Evolutionary conservation across 805 yeast species (phyloP).

Genomic region (Cephaloascus fragrans): DNA sequence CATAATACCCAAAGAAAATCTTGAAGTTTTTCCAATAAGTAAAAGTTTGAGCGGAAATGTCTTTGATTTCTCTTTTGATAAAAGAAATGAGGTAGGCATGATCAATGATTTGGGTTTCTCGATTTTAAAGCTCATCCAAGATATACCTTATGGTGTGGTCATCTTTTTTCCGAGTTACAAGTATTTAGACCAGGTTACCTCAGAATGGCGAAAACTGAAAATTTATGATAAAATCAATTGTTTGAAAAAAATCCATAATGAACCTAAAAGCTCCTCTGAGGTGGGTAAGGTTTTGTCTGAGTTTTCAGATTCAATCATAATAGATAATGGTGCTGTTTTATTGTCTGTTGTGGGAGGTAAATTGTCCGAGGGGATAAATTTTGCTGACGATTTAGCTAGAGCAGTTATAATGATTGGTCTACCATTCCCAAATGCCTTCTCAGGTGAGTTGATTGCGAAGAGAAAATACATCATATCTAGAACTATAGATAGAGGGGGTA

Average conservation of each 20-base stretch:
- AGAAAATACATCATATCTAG: conserved; percentile 50
- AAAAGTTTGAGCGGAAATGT: conserved; percentile 10
- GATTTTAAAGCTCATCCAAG: conserved; percentile 27
- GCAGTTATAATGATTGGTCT: conserved; percentile 81
- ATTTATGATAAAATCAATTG: conserved; percentile 21
- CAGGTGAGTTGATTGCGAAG: conserved; percentile 75
- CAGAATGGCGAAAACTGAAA: conserved; percentile 37
- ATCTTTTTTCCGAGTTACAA: conserved; percentile 80
- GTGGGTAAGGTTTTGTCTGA: conserved; percentile 37
- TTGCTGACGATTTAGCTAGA: conserved; percentile 79
- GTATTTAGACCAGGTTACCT: conserved; percentile 44
- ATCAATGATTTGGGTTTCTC: conserved; percentile 41
- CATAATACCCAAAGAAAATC: conserved; percentile 62
- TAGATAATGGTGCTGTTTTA: conserved; percentile 49
- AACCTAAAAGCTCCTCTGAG: conserved; percentile 32
- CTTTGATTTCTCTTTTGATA: conserved; percentile 63
- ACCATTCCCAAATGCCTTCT: conserved; percentile 78
- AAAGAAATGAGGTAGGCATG: conserved; percentile 37
- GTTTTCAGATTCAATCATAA: conserved; percentile 34
- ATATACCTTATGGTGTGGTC: conserved; percentile 69
- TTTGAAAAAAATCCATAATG: conserved; percentile 44
- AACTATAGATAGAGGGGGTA: conserved; percentile 37
- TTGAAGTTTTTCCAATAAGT: conserved; percentile 48
- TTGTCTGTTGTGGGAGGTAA: conserved; percentile 90
- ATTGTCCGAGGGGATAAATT: conserved; percentile 89